Conservation (phyloP, 2,329 filamentous ascomycete genomes). For the Akanthomyces lecanii region DNA sequence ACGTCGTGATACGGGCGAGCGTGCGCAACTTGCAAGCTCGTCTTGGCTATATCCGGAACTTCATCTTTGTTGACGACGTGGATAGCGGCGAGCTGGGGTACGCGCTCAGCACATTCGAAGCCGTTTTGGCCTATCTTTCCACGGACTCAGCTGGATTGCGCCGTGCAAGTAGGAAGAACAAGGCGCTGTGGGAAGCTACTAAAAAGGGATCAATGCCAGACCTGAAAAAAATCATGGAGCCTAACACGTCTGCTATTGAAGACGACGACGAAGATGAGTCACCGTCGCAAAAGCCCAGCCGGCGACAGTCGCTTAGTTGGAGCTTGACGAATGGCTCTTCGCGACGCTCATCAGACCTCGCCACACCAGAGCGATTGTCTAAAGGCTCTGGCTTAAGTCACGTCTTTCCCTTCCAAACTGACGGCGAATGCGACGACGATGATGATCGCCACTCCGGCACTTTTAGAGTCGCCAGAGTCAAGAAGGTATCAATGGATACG, state of each 20-base stretch:
- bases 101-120: slow-evolving; percentile 91
- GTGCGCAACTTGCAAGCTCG: slow-evolving; percentile 83
- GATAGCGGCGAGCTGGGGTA: slow-evolving; percentile 96
- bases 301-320: slow-evolving; percentile 45
- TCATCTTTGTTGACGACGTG: slow-evolving; percentile 96
- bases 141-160: slow-evolving; percentile 77
- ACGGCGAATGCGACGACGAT: slow-evolving; percentile 39
- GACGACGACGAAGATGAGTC: slow-evolving; percentile 43
- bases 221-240: slow-evolving; percentile 76
- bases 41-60: slow-evolving; percentile 91
- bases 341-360: slow-evolving; percentile 38
- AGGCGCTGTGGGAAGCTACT: slow-evolving; percentile 80
- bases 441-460: slow-evolving; percentile 27
- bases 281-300: slow-evolving; percentile 34
- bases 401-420: slow-evolving; percentile 80
- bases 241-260: slow-evolving; percentile 48
- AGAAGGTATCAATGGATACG: slow-evolving; percentile 85
- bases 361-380: slow-evolving; percentile 48
- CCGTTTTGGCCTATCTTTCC: slow-evolving; percentile 82
- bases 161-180: slow-evolving; percentile 81
- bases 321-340: slow-evolving; percentile 44
- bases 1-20: slow-evolving; percentile 88
- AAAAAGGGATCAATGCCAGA: slow-evolving; percentile 71
- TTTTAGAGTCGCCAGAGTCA: slow-evolving; percentile 49
- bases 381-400: slow-evolving; percentile 64